A percentile compares a stretch with the other conserved stretches of the same genome.
Conservation (phyloP, 2,329 filamentous ascomycete species). For the Plenodomus biglobosus region DNA sequence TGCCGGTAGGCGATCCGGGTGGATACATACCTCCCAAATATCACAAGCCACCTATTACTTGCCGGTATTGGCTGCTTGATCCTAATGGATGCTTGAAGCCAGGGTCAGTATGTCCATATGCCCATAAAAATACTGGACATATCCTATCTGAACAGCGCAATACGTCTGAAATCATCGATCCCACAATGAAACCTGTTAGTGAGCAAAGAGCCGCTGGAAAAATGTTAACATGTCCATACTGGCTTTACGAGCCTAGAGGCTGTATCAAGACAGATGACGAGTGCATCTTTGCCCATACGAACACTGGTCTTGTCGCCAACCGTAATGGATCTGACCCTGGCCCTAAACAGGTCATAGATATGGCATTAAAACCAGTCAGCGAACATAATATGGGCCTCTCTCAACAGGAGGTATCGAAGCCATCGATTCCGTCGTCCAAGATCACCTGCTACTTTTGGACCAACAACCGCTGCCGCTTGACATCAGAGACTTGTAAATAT, state of each 20-base stretch:
- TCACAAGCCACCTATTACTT: constrained; percentile 30
- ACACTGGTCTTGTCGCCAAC: constrained; percentile 18
- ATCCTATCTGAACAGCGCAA: neutral
- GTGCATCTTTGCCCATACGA: constrained; percentile 27
- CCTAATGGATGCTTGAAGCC: constrained; percentile 19
- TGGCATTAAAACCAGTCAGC: neutral
- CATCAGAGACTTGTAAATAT: constrained; percentile 11
- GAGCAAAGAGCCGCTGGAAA: neutral
- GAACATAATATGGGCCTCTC: neutral
- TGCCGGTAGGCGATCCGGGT: constrained; percentile 14
- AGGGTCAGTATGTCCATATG: constrained; percentile 26
- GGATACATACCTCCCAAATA: constrained; percentile 32
- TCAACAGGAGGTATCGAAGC: neutral
- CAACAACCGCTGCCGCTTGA: constrained; percentile 5
- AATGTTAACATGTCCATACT: neutral
- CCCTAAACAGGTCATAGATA: neutral
- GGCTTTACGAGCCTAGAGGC: neutral
- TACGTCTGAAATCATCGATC: neutral
- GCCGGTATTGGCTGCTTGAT: constrained; percentile 26
- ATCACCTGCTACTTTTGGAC: constrained; percentile 31
- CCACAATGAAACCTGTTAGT: neutral
- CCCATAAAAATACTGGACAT: constrained; percentile 36
- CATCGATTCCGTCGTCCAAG: neutral
- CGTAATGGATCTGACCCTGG: neutral
- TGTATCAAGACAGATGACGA: constrained; percentile 11